Evolutionary conservation across 306 rosid species (phyloP).

Genomic region (Cicer judaicum): DNA sequence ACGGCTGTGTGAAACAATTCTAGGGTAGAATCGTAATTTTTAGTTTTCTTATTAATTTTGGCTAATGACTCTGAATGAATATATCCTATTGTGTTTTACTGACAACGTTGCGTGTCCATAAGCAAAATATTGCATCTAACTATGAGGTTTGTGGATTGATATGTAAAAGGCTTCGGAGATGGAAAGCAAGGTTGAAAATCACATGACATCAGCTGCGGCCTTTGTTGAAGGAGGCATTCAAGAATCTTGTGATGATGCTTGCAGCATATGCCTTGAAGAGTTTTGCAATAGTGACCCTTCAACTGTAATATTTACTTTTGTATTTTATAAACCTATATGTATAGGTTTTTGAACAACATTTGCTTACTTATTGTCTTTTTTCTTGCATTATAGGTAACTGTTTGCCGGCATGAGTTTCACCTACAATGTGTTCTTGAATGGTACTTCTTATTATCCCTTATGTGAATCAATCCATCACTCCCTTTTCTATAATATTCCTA

Average conservation of each 20-base stretch:
- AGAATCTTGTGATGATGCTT: slow-evolving; percentile 82
- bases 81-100: slow-evolving; percentile 21
- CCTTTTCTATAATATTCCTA: neutral
- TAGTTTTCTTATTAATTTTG: slow-evolving; percentile 1
- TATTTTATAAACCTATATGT: neutral
- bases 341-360: slow-evolving; percentile 28
- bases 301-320: slow-evolving; percentile 58
- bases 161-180: slow-evolving; percentile 57
- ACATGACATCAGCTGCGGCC: slow-evolving; percentile 79
- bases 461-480: no score
- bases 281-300: slow-evolving; percentile 82
- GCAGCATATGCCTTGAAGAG: slow-evolving; percentile 98
- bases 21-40: slow-evolving; percentile 16
- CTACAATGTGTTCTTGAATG: slow-evolving; percentile 98
- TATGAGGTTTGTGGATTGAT: slow-evolving; percentile 45
- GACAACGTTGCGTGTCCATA: neutral
- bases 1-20: neutral
- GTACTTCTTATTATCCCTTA: slow-evolving; percentile 49
- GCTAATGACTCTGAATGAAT: neutral
- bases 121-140: slow-evolving; percentile 25
- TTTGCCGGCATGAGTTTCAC: slow-evolving; percentile 92
- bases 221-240: slow-evolving; percentile 98
- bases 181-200: slow-evolving; percentile 62
- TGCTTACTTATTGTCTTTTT: slow-evolving; percentile 42
- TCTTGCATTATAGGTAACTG: slow-evolving; percentile 66